Evolutionary conservation across 2,329 filamentous ascomycete genomes (phyloP), one percentile per base, ranked within the genome.

Genomic region (Didymella glomerata): DNA sequence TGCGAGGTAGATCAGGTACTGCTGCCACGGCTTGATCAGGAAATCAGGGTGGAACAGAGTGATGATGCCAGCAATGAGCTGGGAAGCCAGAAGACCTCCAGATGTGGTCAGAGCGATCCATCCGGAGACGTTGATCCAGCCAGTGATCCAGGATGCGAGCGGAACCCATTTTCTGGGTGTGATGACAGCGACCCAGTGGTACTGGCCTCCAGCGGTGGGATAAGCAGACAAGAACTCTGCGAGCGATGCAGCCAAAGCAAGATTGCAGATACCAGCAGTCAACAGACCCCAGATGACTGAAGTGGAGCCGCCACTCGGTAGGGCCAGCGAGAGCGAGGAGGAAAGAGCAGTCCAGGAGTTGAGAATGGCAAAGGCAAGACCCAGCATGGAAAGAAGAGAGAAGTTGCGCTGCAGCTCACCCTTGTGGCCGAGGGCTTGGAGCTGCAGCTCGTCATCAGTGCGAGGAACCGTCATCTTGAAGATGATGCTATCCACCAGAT

Each of bases 91-190:
- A 22, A 91, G 80, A 1, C 88, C 88, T 16, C 86, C 89, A 0
- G 88, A 90, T 8, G 89, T 89, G 4, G 86, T 87, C 52, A 92
- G 76, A 4, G 76, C 76, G 30, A 90, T 87, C 87, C 89, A 91
- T 16, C 88, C 89, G n/a, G 86, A 86, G 36, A 87, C 84, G 67
- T 88, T 89, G 73, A 88, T 90, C 88, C 89, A 92, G 27, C 89
- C 89, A 0, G 88, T 91, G 46, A 87, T 84, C 80, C 88, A 92
- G 46, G 87, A 88, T 11, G 91, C 82, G 28, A 86, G 79, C 0
- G 86, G 85, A 18, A 85, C 84, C 81, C 83, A 89, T 54, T 76
- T 78, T 58, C 83, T 81, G 81, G 86, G 88, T 30, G 84, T 82
- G 62, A 91, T 78, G 49, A 86, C 81, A 54, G 89, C 88, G 2